Conservation (phyloP, 495 filamentous ascomycete genomes). For the Glonium stellatum region DNA sequence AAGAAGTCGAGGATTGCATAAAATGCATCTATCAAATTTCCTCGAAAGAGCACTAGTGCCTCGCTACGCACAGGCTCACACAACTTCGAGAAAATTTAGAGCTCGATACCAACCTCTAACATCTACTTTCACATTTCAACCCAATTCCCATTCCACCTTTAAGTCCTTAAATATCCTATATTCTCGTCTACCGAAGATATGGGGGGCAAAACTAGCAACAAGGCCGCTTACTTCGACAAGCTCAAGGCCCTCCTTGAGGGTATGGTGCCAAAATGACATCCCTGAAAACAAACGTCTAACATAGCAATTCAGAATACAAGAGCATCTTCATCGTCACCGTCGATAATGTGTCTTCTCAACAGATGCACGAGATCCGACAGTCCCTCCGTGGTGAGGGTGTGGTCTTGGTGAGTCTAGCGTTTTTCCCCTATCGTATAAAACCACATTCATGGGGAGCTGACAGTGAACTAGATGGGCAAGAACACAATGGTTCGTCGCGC, state of each 20-base stretch:
- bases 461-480: slow-evolving; percentile 79
- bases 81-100: not conserved
- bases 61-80: slow-evolving; percentile 5
- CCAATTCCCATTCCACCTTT: not conserved
- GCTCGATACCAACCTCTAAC: slow-evolving; percentile 2
- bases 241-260: slow-evolving; percentile 63
- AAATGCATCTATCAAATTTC: not conserved
- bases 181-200: slow-evolving; percentile 64
- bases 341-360: slow-evolving; percentile 77
- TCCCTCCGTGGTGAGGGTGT: slow-evolving; percentile 70
- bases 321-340: slow-evolving; percentile 90
- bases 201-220: slow-evolving; percentile 94
- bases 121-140: slow-evolving; percentile 1
- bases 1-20: not conserved
- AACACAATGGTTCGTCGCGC: slow-evolving; percentile 99
- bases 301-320: slow-evolving; percentile 63
- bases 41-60: slow-evolving; percentile 1
- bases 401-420: slow-evolving; percentile 48
- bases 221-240: slow-evolving; percentile 99
- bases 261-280: not conserved
- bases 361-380: slow-evolving; percentile 99
- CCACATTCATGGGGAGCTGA: too few relatives aligned
- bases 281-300: slow-evolving; percentile 51
- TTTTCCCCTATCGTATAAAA: too few relatives aligned
- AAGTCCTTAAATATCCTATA: slow-evolving; percentile 36